Conservation (phyloP, 768 basidiomycete genomes). For the Gloeostereum incarnatum region DNA sequence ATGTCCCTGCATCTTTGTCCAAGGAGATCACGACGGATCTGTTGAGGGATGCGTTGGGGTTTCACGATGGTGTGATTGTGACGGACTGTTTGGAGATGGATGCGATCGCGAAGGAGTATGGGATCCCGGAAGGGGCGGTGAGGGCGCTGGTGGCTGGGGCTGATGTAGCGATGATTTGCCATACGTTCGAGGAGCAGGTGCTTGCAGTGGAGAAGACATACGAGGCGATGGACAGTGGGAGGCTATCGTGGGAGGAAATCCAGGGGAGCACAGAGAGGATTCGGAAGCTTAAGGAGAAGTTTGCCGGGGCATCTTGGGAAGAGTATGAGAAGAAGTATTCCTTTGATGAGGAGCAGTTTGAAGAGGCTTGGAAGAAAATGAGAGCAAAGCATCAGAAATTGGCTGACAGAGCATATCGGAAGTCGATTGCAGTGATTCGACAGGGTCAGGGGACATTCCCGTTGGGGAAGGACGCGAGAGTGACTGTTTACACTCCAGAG, state of each 20-base stretch:
- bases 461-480: slow-evolving; percentile 16
- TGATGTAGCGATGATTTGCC: slow-evolving; percentile 72
- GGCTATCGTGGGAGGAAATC: slow-evolving; percentile 28
- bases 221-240: slow-evolving; percentile 35
- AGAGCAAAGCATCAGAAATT: slow-evolving; percentile 30
- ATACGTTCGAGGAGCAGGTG: slow-evolving; percentile 42
- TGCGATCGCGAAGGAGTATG: slow-evolving; percentile 45
- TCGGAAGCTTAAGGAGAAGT: slow-evolving; percentile 36
- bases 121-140: slow-evolving; percentile 45
- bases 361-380: slow-evolving; percentile 21
- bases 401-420: slow-evolving; percentile 36
- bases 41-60: slow-evolving; percentile 41
- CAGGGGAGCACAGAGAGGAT: slow-evolving; percentile 36
- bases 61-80: slow-evolving; percentile 51
- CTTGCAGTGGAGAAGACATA: slow-evolving; percentile 45
- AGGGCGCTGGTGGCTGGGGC: slow-evolving; percentile 51
- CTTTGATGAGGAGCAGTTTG: slow-evolving; percentile 15
- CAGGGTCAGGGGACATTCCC: slow-evolving; percentile 31
- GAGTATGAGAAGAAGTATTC: slow-evolving; percentile 22
- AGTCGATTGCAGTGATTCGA: slow-evolving; percentile 37
- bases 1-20: slow-evolving; percentile 54
- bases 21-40: slow-evolving; percentile 39
- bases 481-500: slow-evolving; percentile 46
- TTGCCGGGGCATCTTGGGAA: no score
- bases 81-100: slow-evolving; percentile 78